Percentiles rank a stretch among this genome's conserved stretches.
Evolutionary conservation across 371 early-diverging fungal genomes (phyloP).

Genomic region (Mortierella sp.): DNA sequence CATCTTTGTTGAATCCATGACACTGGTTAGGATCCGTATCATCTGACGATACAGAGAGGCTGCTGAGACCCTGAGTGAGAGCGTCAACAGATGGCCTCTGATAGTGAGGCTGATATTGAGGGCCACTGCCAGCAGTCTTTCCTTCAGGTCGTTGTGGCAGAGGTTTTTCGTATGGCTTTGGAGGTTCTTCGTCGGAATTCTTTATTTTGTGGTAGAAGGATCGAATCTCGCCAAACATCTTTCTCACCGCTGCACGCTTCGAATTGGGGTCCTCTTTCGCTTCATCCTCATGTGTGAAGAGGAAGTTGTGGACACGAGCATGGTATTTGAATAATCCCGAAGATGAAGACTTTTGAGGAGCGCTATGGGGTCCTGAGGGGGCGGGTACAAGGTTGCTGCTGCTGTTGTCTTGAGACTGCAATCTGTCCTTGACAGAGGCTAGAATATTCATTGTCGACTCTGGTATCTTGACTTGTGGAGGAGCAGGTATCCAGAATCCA

Average conservation of each 20-base stretch:
- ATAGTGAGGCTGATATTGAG: background rate
- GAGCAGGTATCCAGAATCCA: slow-evolving; percentile 51
- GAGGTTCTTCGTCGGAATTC: slow-evolving; percentile 6
- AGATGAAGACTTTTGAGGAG: slow-evolving; percentile 13
- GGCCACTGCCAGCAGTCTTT: slow-evolving; percentile 10
- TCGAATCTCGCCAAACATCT: slow-evolving; percentile 13
- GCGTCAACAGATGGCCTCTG: slow-evolving; percentile 29
- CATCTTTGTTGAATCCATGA: slow-evolving; percentile 50
- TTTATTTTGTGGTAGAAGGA: slow-evolving; percentile 27
- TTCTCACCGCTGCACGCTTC: slow-evolving; percentile 24
- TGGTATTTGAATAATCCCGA: slow-evolving; percentile 40
- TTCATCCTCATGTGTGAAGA: slow-evolving; percentile 25
- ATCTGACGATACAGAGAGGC: slow-evolving; percentile 26
- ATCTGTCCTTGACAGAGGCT: slow-evolving; percentile 26
- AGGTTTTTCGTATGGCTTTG: slow-evolving; percentile 13
- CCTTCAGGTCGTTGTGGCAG: slow-evolving; percentile 21
- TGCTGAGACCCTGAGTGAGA: slow-evolving; percentile 22
- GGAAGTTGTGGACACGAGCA: slow-evolving; percentile 29
- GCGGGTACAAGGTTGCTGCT: slow-evolving; percentile 13
- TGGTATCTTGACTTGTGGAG: slow-evolving; percentile 40
- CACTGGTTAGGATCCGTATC: slow-evolving; percentile 42
- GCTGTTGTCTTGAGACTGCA: slow-evolving; percentile 10
- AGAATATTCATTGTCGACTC: slow-evolving; percentile 46
- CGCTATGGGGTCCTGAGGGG: background rate
- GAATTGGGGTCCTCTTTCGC: slow-evolving; percentile 17